Percentiles rank a stretch among this genome's conserved stretches.
phyloP scores from a whole-genome alignment of 371 early-diverging fungal species.

The Rhizopus delemar region DNA sequence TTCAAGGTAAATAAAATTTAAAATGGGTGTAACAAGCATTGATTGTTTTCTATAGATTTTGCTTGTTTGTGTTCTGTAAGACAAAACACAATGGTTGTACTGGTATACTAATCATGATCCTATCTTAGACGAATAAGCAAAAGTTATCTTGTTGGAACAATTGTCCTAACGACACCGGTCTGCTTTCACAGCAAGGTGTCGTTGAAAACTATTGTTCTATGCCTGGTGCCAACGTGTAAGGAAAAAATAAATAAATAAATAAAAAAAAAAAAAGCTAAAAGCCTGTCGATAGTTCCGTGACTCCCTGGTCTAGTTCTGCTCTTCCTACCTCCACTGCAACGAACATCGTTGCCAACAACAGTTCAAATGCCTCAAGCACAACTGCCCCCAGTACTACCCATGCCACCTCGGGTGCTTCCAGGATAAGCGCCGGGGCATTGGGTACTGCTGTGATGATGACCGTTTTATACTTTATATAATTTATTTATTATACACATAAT shows the following conservation, averaged over 20 bases:
- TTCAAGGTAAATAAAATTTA: conserved; percentile 19
- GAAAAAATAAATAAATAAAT: background rate
- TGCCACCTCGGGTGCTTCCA: conserved; percentile 2
- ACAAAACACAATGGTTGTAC: background rate
- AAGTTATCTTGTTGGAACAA: conserved; percentile 30
- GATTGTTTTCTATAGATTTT: conserved; percentile 18
- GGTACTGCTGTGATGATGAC: conserved; percentile 19
- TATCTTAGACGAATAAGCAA: conserved; percentile 28
- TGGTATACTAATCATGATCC: conserved; percentile 8
- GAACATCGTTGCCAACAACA: background rate
- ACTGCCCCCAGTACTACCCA: conserved; percentile 12
- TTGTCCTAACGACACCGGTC: conserved; percentile 27
- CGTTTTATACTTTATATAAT: background rate
- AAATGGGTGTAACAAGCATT: background rate
- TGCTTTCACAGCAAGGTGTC: conserved; percentile 18
- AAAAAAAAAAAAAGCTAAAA: background rate
- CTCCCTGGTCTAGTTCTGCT: conserved; percentile 28
- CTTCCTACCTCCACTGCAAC: conserved; percentile 20
- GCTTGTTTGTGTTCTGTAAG: conserved; percentile 34
- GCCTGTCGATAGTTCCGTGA: conserved; percentile 19
- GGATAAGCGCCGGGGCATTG: conserved; percentile 9
- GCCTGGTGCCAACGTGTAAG: conserved; percentile 41
- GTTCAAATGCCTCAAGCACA: no score
- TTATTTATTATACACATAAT: background rate
- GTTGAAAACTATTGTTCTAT: conserved; percentile 22